Conservation (phyloP, 192 early-diverging fungal species). For the Linderina pennispora region DNA sequence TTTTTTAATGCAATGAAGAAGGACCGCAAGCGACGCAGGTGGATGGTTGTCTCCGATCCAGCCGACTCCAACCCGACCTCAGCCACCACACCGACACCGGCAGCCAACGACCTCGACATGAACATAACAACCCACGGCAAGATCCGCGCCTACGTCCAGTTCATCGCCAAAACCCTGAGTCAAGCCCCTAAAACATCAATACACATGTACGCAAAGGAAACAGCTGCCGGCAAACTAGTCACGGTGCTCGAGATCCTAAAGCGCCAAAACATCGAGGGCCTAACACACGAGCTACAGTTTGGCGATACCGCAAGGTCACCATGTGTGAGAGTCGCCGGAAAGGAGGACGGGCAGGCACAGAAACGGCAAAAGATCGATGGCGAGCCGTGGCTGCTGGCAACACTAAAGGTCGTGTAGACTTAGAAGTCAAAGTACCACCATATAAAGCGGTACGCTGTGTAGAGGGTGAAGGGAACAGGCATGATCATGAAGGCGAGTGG, state of each 20-base stretch:
- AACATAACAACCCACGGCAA: slow-evolving; percentile 42
- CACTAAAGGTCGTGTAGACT: background rate
- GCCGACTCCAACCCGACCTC: too few species aligned
- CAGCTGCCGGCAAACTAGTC: slow-evolving; percentile 31
- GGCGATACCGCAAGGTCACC: slow-evolving; percentile 4
- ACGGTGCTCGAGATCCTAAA: slow-evolving; percentile 38
- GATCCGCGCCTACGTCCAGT: slow-evolving; percentile 17
- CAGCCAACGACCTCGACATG: slow-evolving; percentile 8
- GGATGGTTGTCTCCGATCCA: too few species aligned
- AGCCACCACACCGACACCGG: too few species aligned
- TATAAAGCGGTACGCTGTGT: too few species aligned
- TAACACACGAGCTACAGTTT: slow-evolving; percentile 3
- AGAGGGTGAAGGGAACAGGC: background rate
- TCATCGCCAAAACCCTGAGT: slow-evolving; percentile 6
- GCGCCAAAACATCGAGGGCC: slow-evolving; percentile 3
- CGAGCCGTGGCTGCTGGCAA: slow-evolving; percentile 23
- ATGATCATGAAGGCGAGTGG: background rate
- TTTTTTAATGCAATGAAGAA: background rate
- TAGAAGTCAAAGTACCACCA: background rate
- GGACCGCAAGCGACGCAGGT: slow-evolving; percentile 2
- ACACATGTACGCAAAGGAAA: slow-evolving; percentile 32
- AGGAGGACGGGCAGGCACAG: background rate
- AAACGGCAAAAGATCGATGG: background rate
- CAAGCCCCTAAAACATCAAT: slow-evolving; percentile 1
- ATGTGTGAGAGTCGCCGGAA: background rate